Base-by-base conservation (phyloP, 2,329 filamentous ascomycete species). In the Fusarium tuaranense region DNA sequence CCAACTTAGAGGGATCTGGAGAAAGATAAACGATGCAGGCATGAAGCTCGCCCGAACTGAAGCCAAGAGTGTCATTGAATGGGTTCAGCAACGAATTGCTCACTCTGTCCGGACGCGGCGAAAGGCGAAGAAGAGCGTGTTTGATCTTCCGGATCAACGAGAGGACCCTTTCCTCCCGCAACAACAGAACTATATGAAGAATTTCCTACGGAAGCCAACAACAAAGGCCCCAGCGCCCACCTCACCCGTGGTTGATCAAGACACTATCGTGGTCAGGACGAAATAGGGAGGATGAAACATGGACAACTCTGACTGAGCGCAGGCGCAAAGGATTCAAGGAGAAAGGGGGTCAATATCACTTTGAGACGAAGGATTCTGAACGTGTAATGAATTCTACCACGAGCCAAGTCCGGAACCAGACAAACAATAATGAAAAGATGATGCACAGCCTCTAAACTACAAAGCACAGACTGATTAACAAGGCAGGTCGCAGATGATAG, bases 11-110 rank as follows among this genome's bases (percentile, higher is more conserved):
- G 81, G 83, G 18, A 83, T 91, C 36, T 87, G 87, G 82, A 85
- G 86, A 67, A 88, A 88, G 44, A 97, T 97, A 78, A 88, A 92
- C 68, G 94, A 95, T 78, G 88, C 92, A 1, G 94, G 94, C 46
- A 92, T 94, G 53, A 91, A 91, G 25, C 86, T 97, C 68, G 88
- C 89, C 18, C 89, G 93, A 34, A 93, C 94, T 34, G 91, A 97
- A 78, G 91, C 93, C 14, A 98, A 97, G 82, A 91, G 91, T 64
- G 87, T 88, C 13, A 86, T 97, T 44, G 93, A 97, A 77, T 88
- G 91, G 67, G 84, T 98, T n/a, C 88, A 92, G 68, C 91, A 93
- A 78, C 90, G 95, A 65, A 86, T 98, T 16, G 84, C 91, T 57
- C 91, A 93, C 80, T 88, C 90, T 4, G 92, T 96, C 58, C 88